These are phyloP conservation scores for Zalerion maritima DNA, from an alignment of 495 filamentous ascomycete species.

Conservation along the genomic window DNA sequence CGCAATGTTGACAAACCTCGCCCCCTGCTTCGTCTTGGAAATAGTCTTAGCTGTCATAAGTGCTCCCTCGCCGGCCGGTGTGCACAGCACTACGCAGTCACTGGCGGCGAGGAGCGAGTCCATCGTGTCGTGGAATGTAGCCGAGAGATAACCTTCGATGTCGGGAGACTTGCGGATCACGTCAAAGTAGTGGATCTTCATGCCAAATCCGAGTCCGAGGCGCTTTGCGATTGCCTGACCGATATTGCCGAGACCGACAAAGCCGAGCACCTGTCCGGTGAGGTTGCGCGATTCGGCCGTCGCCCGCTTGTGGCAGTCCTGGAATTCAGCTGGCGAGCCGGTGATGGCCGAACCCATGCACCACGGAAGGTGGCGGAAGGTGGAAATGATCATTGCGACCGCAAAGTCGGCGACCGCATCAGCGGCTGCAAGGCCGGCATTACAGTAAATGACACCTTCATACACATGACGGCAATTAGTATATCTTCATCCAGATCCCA, in stretches of 20 bases:
- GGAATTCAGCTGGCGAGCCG: constrained; percentile 25
- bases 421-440: constrained; percentile 50
- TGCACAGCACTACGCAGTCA: constrained; percentile 56
- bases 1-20: constrained; percentile 59
- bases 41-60: constrained; percentile 40
- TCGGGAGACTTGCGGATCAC: constrained; percentile 37
- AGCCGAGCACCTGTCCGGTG: constrained; percentile 37
- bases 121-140: constrained; percentile 36
- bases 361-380: constrained; percentile 50
- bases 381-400: constrained; percentile 46
- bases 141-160: constrained; percentile 29
- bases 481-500: too few species aligned
- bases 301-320: constrained; percentile 40
- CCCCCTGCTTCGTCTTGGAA: constrained; percentile 36
- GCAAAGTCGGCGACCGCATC: constrained; percentile 55
- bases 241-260: constrained; percentile 56
- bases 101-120: constrained; percentile 35
- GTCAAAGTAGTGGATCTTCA: constrained; percentile 58
- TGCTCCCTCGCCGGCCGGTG: constrained; percentile 43
- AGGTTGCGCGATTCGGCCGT: constrained; percentile 44
- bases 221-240: constrained; percentile 50
- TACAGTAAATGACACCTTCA: constrained; percentile 64
- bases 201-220: constrained; percentile 38
- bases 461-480: too few species aligned
- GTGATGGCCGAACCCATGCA: constrained; percentile 40